Evolutionary conservation across 176 grass and related monocot species (phyloP), one percentile per base, ranked within the genome.

Genomic region (Elymus sibiricus): DNA sequence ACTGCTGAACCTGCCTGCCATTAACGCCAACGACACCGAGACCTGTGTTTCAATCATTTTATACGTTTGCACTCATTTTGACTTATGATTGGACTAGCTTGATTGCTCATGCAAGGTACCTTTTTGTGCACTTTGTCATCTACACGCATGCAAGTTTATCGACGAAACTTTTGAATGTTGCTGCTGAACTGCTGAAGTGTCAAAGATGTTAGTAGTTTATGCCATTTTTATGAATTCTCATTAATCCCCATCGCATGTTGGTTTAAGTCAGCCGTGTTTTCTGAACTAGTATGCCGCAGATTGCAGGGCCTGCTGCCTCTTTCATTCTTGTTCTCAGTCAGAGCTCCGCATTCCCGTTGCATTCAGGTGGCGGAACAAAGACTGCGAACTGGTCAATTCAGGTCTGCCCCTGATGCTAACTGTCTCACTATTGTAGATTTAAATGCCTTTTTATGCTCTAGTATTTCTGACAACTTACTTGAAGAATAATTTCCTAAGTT

Each of bases 1-100:
- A 22, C 60, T 27, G 9, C 11, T 24, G 8, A 27, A 27, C 60
- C 24, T 63, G 60, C 60, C 60, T 13, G 60, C 9, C 10, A 60
- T 60, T 27, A 25, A 63, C 25, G 11, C n/a, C 59, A 28, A 63
- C 11, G 59, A 62, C 10, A 11, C 24, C 60, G 90, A 83, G 90
- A 97, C 88, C 74, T 94, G 60, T 92, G 92, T 67, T 90, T 88
- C 77, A 92, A 92, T 72, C 92, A 94, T 92, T 87, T 97, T 90
- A 92, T 88, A 94, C 85, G 84, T 90, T 78, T 46, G 28, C 7
- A 19, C 27, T 53, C 51, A 71, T 85, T 85, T 64, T 85, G 44
- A 15, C 5, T 14, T 69, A 68, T 69, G 63, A 13, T 16, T n/a
- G 51, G 11, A 17, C n/a, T 34, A 63, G 8, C 1, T 35, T 9